These are phyloP conservation scores for Lachnellula subtilissima DNA, from an alignment of 2,329 filamentous ascomycete species.

Conservation along the genomic window DNA sequence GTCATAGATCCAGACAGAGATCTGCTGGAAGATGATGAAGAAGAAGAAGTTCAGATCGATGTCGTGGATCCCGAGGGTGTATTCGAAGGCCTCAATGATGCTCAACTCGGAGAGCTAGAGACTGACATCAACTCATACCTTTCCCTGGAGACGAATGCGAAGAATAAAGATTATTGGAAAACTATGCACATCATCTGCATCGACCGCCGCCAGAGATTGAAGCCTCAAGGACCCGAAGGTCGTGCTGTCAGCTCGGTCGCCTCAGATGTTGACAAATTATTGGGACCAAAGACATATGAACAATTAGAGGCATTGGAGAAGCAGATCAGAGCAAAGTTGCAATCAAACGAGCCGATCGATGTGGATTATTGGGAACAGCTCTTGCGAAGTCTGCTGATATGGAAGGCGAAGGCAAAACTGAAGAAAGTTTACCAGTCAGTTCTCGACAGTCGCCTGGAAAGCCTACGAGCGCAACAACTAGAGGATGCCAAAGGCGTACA, in stretches of 20 bases:
- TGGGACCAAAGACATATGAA: slow-evolving; percentile 78
- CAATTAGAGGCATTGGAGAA: slow-evolving; percentile 82
- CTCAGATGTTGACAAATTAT: slow-evolving; percentile 80
- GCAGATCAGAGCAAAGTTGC: slow-evolving; percentile 81
- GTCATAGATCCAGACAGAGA: slow-evolving; percentile 83
- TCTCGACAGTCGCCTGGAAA: slow-evolving; percentile 61
- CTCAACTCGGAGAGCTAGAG: slow-evolving; percentile 69
- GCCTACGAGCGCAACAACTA: slow-evolving; percentile 61
- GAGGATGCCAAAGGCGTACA: slow-evolving; percentile 57
- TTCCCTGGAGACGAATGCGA: slow-evolving; percentile 69
- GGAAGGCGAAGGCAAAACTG: slow-evolving; percentile 86
- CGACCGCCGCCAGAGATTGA: slow-evolving; percentile 65
- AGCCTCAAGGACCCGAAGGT: slow-evolving; percentile 54
- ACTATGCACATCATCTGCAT: slow-evolving; percentile 80
- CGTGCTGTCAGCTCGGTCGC: slow-evolving; percentile 78
- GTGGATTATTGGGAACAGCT: slow-evolving; percentile 97
- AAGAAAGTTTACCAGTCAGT: slow-evolving; percentile 74
- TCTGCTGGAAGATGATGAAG: slow-evolving; percentile 76
- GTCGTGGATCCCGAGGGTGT: slow-evolving; percentile 77
- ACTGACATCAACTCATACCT: slow-evolving; percentile 78
- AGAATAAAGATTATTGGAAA: slow-evolving; percentile 88
- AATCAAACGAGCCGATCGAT: slow-evolving; percentile 81
- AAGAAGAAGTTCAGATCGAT: slow-evolving; percentile 66
- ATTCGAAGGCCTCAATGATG: slow-evolving; percentile 64
- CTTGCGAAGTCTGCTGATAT: slow-evolving; percentile 75